Evolutionary conservation across 2,329 filamentous ascomycete genomes (phyloP), one percentile per base, ranked within the genome.

Genomic region (Nannizzia gypsea): DNA sequence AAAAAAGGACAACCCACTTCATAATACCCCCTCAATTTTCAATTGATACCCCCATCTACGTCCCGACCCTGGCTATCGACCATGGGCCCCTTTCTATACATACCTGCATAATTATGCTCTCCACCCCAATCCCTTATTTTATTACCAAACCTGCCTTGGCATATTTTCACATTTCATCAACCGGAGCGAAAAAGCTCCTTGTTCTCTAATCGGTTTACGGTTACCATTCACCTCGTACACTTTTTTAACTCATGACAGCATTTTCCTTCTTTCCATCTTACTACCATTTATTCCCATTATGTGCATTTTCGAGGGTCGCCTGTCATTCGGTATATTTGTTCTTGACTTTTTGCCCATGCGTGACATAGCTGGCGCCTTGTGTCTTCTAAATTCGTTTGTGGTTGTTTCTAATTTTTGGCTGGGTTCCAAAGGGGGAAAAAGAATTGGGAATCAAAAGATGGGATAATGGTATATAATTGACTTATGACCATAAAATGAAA

Each of bases 401-500:
- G n/a, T 2, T 54, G n/a, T 26, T 34, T 54, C 50, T 54, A 31
- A 8, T 54, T 54, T 54, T 31, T 34, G 50, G 26, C 26, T 34
- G 50, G 50, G 26, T 15, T 20, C 28, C 13, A 54, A 36, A 42
- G n/a, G 50, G 50, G 24, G 26, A 20, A 36, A 54, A 54, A 54
- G 50, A 54, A 54, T 54, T 34, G 50, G 50, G 50, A 54, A 54
- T 34, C 26, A 54, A 54, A 54, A 54, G 50, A 54, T 4, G 26
- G 50, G 50, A 54, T 26, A 54, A 28, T 34, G 50, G 50, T 54
- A 54, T 54, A 54, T 54, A 54, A 31, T 54, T 34, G 50, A 36
- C 50, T 54, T 34, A 54, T 54, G 50, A 54, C 50, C 50, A 54
- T 54, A 54, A n/a, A 34, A 54, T 54, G 50, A 36, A 54, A 54